Evolutionary conservation across 2,329 filamentous ascomycete species (phyloP).

Genomic region (Hymenoscyphus scutula): DNA sequence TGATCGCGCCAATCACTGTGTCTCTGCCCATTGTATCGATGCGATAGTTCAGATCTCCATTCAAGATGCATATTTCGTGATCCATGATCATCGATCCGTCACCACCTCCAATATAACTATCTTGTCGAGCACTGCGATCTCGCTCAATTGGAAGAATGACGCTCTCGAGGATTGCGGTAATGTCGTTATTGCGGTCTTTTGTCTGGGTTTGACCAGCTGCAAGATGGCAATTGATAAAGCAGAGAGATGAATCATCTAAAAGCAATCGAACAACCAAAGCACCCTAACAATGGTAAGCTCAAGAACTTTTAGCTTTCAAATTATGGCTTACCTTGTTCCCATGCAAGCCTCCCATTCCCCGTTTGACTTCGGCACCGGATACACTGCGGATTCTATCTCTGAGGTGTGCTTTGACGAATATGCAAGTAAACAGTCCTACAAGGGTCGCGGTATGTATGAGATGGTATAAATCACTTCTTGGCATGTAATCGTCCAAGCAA

Average conservation of each 20-base stretch:
- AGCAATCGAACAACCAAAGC: constrained; percentile 89
- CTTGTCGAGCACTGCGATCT: constrained; percentile 64
- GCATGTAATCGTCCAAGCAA: constrained; percentile 80
- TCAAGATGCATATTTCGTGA: constrained; percentile 94
- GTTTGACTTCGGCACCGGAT: constrained; percentile 81
- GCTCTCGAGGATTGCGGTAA: constrained; percentile 83
- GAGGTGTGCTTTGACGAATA: constrained; percentile 84
- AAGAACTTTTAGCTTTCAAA: not conserved
- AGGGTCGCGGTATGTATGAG: constrained; percentile 85
- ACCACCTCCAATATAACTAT: constrained; percentile 85
- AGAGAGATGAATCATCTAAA: constrained; percentile 89
- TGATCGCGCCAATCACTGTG: constrained; percentile 82
- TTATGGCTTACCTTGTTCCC: constrained; percentile 71
- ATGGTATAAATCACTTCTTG: constrained; percentile 72
- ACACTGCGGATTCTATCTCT: constrained; percentile 75
- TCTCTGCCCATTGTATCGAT: constrained; percentile 97
- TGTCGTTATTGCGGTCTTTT: constrained; percentile 86
- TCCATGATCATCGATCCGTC: constrained; percentile 94
- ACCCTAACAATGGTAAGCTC: constrained; percentile 48
- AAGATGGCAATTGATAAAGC: constrained; percentile 96
- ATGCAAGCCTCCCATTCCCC: constrained; percentile 91
- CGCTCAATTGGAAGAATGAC: constrained; percentile 69
- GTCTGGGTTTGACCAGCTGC: constrained; percentile 92
- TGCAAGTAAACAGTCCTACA: constrained; percentile 91
- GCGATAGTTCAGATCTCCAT: constrained; percentile 96